Percentiles rank a stretch among this genome's conserved stretches.
phyloP scores from a whole-genome alignment of 495 filamentous ascomycete genomes.

The Penicillium tannophilum region DNA sequence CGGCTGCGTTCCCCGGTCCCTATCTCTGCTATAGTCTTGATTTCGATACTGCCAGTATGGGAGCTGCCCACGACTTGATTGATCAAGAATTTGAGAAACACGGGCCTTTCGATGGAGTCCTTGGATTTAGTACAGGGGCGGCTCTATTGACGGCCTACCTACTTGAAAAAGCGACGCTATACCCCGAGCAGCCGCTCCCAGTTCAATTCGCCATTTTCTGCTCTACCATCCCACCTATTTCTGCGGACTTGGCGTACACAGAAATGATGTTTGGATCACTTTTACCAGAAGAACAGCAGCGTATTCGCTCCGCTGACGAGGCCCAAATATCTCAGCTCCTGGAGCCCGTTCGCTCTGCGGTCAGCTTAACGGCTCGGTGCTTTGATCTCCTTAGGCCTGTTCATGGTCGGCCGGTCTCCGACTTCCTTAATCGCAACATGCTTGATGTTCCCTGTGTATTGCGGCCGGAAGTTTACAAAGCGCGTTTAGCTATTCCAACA shows the following conservation, averaged over 20 bases:
- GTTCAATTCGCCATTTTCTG: constrained; percentile 27
- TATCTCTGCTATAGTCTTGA: constrained; percentile 18
- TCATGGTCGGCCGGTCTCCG: neutral
- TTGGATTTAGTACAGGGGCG: constrained; percentile 26
- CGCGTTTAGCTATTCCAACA: constrained; percentile 22
- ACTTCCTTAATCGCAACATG: neutral
- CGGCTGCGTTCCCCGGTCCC: constrained; percentile 13
- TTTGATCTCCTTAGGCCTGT: neutral
- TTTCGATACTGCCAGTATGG: constrained; percentile 14
- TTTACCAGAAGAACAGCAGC: neutral
- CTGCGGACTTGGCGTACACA: constrained; percentile 4
- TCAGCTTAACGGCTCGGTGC: neutral
- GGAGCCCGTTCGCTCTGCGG: neutral
- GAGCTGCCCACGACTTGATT: constrained; percentile 16
- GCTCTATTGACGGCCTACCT: constrained; percentile 16
- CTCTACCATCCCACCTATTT: constrained; percentile 7
- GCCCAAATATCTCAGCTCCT: neutral
- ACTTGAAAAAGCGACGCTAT: constrained; percentile 8
- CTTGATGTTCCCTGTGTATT: neutral
- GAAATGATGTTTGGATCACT: neutral
- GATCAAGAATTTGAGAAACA: constrained; percentile 19
- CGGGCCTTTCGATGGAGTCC: constrained; percentile 26
- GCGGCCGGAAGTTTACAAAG: constrained; percentile 3
- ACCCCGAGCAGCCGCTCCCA: constrained; percentile 7
- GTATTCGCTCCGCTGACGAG: neutral